These are phyloP conservation scores for Furcasterigmium sp. DNA, from an alignment of 2,329 filamentous ascomycete species.

Conservation along the genomic window DNA sequence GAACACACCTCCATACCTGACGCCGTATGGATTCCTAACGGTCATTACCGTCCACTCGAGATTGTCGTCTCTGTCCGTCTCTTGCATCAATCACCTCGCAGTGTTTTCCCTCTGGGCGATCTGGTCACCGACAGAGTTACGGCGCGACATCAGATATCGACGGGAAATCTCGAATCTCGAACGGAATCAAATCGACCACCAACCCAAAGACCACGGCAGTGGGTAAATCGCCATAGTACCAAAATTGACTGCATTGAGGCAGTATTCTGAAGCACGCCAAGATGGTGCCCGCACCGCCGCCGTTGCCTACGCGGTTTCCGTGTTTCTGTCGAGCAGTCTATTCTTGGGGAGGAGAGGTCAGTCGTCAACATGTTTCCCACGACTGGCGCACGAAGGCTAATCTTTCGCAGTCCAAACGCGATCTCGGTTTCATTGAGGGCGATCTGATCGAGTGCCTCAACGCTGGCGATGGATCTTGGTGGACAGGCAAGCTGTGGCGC, in stretches of 20 bases:
- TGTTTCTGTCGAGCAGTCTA: slow-evolving; percentile 91
- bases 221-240: slow-evolving; percentile 1
- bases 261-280: slow-evolving; percentile 12
- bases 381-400: too few relatives aligned
- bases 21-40: not conserved
- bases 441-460: slow-evolving; percentile 98
- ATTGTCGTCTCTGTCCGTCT: too few relatives aligned
- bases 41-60: not conserved
- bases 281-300: slow-evolving; percentile 51
- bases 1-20: slow-evolving; percentile 8
- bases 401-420: slow-evolving; percentile 66
- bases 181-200: too few relatives aligned
- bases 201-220: too few relatives aligned
- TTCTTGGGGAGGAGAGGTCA: slow-evolving; percentile 84
- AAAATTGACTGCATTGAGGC: slow-evolving; percentile 6
- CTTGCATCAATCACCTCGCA: not conserved
- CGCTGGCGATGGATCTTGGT: slow-evolving; percentile 96
- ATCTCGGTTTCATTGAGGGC: slow-evolving; percentile 94
- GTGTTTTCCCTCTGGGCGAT: slow-evolving; percentile 1
- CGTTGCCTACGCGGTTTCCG: slow-evolving; percentile 73
- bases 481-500: slow-evolving; percentile 86
- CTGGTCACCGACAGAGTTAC: too few relatives aligned
- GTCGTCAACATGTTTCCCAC: slow-evolving; percentile 10
- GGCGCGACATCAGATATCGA: slow-evolving; percentile 3
- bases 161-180: too few relatives aligned